Percentiles rank a stretch among this genome's conserved stretches.
Conservation (phyloP, 1,139 yeast species). For the Pneumocystis sp. region DNA sequence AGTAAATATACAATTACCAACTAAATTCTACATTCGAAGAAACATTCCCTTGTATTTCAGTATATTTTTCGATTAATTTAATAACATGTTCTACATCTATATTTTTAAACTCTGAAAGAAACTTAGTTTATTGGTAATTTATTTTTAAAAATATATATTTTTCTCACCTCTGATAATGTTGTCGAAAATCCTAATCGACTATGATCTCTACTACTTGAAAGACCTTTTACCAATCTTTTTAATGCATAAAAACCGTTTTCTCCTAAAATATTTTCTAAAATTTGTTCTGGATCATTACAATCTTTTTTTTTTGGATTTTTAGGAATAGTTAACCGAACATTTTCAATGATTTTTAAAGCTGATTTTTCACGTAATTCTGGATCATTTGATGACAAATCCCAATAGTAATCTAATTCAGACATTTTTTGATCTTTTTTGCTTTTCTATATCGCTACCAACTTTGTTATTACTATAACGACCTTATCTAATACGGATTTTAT, state of each 20-base stretch:
- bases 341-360: conserved; percentile 51
- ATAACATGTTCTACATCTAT: conserved; percentile 32
- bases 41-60: conserved; percentile 17
- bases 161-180: conserved; percentile 58
- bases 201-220: conserved; percentile 65
- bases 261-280: not conserved
- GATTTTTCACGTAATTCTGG: conserved; percentile 59
- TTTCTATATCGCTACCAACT: too few species aligned
- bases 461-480: too few species aligned
- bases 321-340: conserved; percentile 25
- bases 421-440: not conserved
- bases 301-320: not conserved
- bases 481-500: too few species aligned
- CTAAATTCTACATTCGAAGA: conserved; percentile 5
- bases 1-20: not conserved
- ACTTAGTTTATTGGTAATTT: conserved; percentile 14
- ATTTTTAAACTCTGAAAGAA: conserved; percentile 26
- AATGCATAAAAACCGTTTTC: conserved; percentile 39
- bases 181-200: conserved; percentile 81
- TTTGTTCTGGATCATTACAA: not conserved
- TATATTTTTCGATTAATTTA: conserved; percentile 30
- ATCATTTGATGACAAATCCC: conserved; percentile 61
- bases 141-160: conserved; percentile 1
- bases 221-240: conserved; percentile 61
- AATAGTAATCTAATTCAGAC: conserved; percentile 45